Evolutionary conservation across 495 filamentous ascomycete genomes (phyloP), one percentile per base, ranked within the genome.

Genomic region (Niebla homalea): DNA sequence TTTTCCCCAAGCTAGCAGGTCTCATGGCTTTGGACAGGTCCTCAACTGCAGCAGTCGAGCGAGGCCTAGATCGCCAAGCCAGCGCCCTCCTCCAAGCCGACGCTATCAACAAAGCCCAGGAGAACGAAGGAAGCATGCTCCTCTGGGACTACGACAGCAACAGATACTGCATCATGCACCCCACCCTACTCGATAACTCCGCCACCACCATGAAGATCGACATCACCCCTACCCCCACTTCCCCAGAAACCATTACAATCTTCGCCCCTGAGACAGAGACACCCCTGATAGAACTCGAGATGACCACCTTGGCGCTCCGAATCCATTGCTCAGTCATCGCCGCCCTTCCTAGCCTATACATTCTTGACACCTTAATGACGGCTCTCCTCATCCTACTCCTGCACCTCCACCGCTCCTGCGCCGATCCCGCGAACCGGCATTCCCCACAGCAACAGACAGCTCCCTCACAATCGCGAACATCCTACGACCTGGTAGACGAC

Each of bases 1-100:
- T 54, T 38, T 61, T 61, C 42, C 58, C 58, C 36, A 58, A 58
- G 35, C 32, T 56, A 7, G 58, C 58, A 2, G 58, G 57, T 21
- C 45, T 61, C 2, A 58, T 58, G 53, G 58, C 58, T 20, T 48
- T 61, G 12, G 56, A 61, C 32, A 50, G 56, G 20, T 52, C 52
- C 16, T 61, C 58, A 25, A 49, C 50, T 19, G 42, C 56, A 21
- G 56, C 58, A 7, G 43, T 56, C 14, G 21, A 52, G 5, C 51
- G 56, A 16, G 43, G 50, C 7, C 56, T 61, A 11, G 50, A 56
- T 42, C 56, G 58, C 16, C 46, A 48, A 43, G 50, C 56, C 12
- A 54, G 58, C 50, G 53, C 52, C 15, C 49, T 56, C 15, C 43
- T 61, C 18, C 58, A 61, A 41, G 48, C 53, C 22, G 58, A 58